A percentile compares a stretch with the other conserved stretches of the same genome.
These are phyloP conservation scores for Rhodotorula sp. DNA, from an alignment of 1,284 basidiomycete genomes.

Conservation along the genomic window DNA sequence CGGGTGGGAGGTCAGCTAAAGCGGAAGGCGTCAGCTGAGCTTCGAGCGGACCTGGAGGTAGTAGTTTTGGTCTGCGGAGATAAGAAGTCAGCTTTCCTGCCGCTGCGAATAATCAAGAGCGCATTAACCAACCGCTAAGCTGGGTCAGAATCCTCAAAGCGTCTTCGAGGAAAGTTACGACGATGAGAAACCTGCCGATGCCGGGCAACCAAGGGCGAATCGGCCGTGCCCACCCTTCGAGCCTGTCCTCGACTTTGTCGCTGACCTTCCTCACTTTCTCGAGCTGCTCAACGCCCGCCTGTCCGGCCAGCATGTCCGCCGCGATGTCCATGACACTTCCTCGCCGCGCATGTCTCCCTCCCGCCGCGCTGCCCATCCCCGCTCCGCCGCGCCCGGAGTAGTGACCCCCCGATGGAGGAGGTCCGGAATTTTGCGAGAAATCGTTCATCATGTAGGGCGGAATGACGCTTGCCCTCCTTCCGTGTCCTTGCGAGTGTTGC, in stretches of 20 bases:
- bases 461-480: conserved; percentile 12
- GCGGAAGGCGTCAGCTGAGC: not conserved
- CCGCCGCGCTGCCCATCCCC: not conserved
- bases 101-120: no score
- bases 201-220: conserved; percentile 92
- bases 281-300: conserved; percentile 54
- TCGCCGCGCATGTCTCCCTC: conserved; percentile 25
- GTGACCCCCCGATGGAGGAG: not conserved
- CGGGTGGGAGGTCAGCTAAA: not conserved
- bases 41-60: conserved; percentile 64
- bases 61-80: conserved; percentile 79
- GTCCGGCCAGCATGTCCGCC: conserved; percentile 49
- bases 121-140: conserved; percentile 22
- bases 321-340: conserved; percentile 48
- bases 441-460: conserved; percentile 24
- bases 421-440: not conserved
- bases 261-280: conserved; percentile 77
- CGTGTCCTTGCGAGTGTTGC: conserved; percentile 6
- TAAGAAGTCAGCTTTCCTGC: no score
- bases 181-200: conserved; percentile 93
- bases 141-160: conserved; percentile 62
- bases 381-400: not conserved
- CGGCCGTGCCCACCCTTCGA: conserved; percentile 91
- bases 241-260: conserved; percentile 76
- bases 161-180: conserved; percentile 97